Evolutionary conservation across 2,329 filamentous ascomycete genomes (phyloP).

Genomic region (Ophiostoma australiae): DNA sequence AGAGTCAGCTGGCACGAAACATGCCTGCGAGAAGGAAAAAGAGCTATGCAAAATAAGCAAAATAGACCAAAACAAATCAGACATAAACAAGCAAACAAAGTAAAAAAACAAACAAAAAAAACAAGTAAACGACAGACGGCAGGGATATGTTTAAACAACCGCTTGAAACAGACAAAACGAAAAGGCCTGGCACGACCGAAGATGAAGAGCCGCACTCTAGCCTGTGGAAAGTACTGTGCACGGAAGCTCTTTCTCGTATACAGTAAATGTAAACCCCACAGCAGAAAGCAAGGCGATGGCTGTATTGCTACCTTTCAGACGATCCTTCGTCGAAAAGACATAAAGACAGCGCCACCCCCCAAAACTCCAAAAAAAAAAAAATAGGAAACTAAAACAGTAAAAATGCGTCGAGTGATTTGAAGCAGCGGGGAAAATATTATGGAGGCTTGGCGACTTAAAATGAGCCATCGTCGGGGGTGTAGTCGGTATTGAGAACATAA

Average conservation of each 20-base stretch:
- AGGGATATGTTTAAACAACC: slow-evolving; percentile 9
- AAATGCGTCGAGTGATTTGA: not conserved
- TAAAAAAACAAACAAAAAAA: slow-evolving; percentile 1
- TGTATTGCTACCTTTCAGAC: not conserved
- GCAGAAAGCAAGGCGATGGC: not conserved
- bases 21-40: not conserved
- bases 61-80: not conserved
- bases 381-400: not conserved
- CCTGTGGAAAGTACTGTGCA: not conserved
- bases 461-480: slow-evolving; percentile 14
- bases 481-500: slow-evolving; percentile 26
- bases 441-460: not conserved
- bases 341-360: not conserved
- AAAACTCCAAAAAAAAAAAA: not conserved
- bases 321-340: not conserved
- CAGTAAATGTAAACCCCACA: not conserved
- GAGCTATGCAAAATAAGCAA: not conserved
- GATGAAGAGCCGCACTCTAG: not conserved
- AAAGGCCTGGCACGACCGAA: not conserved
- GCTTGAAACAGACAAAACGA: slow-evolving; percentile 12
- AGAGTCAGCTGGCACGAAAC: not conserved
- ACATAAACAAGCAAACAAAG: not conserved
- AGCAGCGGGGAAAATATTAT: not conserved
- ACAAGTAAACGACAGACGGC: not conserved
- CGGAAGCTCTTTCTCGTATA: slow-evolving; percentile 2